Evolutionary conservation across 371 early-diverging fungal genomes (phyloP).

Genomic region (Aphelidium insulamus): DNA sequence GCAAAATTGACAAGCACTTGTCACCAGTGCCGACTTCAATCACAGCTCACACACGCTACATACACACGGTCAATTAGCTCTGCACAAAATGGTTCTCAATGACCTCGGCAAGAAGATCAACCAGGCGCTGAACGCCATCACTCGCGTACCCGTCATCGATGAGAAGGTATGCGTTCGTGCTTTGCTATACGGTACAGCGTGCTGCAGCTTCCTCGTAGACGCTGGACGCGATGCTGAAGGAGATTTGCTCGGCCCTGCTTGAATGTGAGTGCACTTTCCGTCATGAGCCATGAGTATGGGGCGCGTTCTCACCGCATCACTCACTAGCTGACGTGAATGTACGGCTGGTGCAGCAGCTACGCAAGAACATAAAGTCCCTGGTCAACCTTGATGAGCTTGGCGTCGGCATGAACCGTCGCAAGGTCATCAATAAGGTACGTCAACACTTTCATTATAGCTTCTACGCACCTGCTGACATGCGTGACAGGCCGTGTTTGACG

Average conservation of each 20-base stretch:
- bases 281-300: neutral
- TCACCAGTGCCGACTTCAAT: too few species aligned
- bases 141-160: conserved; percentile 67
- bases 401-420: conserved; percentile 53
- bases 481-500: conserved; percentile 77
- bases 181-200: neutral
- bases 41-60: too few species aligned
- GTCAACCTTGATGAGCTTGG: conserved; percentile 67
- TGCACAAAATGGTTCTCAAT: conserved; percentile 59
- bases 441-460: conserved; percentile 1
- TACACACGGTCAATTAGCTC: too few species aligned
- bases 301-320: neutral
- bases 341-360: conserved; percentile 56
- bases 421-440: conserved; percentile 68
- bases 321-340: conserved; percentile 87
- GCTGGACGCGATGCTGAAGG: conserved; percentile 65
- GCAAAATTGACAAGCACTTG: too few species aligned
- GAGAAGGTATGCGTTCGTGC: conserved; percentile 30
- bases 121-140: conserved; percentile 48
- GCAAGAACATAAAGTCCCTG: conserved; percentile 61
- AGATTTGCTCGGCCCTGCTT: conserved; percentile 71
- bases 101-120: conserved; percentile 82
- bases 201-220: conserved; percentile 14
- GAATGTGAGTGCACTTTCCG: too few species aligned
- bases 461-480: too few species aligned